Evolutionary conservation across 306 rosid species (phyloP), one percentile per base, ranked within the genome.

Genomic region (Cucurbita moschata): DNA sequence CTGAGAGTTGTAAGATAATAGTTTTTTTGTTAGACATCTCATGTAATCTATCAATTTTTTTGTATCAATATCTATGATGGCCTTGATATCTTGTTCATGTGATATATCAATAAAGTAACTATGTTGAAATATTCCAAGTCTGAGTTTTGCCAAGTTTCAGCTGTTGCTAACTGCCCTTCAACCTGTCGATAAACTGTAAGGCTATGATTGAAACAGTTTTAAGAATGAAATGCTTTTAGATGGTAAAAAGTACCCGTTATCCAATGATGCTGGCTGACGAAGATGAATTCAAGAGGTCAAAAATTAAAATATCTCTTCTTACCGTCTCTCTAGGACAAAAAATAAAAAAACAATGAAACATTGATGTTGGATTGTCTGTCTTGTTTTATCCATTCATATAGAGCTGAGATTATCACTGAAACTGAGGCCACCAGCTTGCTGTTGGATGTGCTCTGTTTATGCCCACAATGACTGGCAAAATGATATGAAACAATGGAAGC

Each of bases 371-470:
- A 18, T 40, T 40, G 23, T 64, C 15, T 16, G 50, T 64, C 70
- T 40, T 64, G 14, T 16, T 39, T 39, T 19, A 66, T 18, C 26
- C 7, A 11, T n/a, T 35, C 47, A 19, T 71, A 56, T 66, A 11
- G 8, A 56, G 66, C 12, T 26, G 66, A 52, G 55, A 50, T 51
- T 26, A 62, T 14, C 51, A 56, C 6, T 60, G 51, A 10, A 53
- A 19, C 71, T 59, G 57, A 54, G 62, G 5, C 39, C 54, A 23
- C 47, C 9, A 12, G 39, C 35, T 54, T 53, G 72, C 65, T n/a
- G 65, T 14, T 54, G 39, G 79, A 52, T 67, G 75, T 64, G 75
- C 21, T 62, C 77, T 71, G 78, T 75, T 85, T 11, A 30, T 12
- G 39, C 19, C 1, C 21, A 67, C 72, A 67, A 12, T 67, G 55